phyloP scores from a whole-genome alignment of 768 basidiomycete genomes.

The Suillus brevipes region DNA sequence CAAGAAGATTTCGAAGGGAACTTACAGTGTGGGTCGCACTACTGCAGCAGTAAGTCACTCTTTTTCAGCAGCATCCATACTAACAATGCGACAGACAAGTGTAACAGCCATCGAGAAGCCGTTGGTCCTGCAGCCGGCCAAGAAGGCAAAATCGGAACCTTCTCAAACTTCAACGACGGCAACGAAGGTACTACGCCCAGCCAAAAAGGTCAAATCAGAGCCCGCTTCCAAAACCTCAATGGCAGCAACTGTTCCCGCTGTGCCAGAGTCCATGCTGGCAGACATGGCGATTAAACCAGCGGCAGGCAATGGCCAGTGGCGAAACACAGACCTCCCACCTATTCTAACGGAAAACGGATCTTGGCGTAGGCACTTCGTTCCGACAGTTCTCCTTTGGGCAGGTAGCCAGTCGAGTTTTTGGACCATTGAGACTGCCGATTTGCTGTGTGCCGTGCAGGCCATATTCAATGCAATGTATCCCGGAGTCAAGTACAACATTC shows the following conservation, averaged over 20 bases:
- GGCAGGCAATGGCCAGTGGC: background rate
- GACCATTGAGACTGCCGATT: conserved; percentile 5
- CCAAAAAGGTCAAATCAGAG: background rate
- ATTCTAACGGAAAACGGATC: background rate
- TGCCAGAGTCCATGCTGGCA: background rate
- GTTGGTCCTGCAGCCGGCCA: background rate
- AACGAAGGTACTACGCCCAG: background rate
- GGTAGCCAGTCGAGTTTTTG: conserved; percentile 11
- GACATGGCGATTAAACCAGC: background rate
- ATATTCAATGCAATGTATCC: conserved; percentile 13
- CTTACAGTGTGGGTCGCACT: background rate
- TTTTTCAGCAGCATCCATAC: background rate
- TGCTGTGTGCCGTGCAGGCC: conserved; percentile 4
- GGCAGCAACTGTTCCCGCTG: background rate
- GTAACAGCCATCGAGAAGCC: background rate
- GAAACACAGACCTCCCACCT: background rate
- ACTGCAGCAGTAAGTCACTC: background rate
- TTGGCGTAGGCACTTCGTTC: background rate
- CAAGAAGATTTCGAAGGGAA: background rate
- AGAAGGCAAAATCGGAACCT: background rate
- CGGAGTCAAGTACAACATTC: conserved; percentile 7
- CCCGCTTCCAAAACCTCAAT: background rate
- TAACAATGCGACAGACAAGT: background rate
- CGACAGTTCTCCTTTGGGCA: conserved; percentile 9
- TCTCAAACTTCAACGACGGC: background rate